Evolutionary conservation across 139 green algal species (phyloP), one percentile per base, ranked within the genome.

Genomic region (Eudorina sp.): DNA sequence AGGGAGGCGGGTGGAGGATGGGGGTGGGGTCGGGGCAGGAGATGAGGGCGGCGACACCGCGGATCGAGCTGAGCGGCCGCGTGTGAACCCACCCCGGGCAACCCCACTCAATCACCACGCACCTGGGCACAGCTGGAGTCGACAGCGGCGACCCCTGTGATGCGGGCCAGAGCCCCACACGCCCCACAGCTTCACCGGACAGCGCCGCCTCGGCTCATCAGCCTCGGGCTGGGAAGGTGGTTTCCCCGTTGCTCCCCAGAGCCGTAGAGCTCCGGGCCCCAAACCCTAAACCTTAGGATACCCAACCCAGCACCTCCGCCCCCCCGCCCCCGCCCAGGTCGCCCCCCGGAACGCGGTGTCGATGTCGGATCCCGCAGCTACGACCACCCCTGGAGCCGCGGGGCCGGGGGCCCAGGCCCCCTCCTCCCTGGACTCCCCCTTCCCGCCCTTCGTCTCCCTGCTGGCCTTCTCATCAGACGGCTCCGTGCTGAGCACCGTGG

Each of bases 401-500:
- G 16, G 64, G 13, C 51, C 55, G 29, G 55, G 19, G 11, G 55
- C 55, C 55, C 14, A 19, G 14, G 19, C 55, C 55, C 13, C 5
- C 19, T 66, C 55, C n/a, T 43, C 46, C 62, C 68, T 34, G 14
- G 40, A 27, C 25, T 4, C 41, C 16, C 45, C 46, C 8, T 5
- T 45, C 46, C 82, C 91, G 90, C 94, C 90, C 0, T 78, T 76
- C 16, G 92, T 96, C 14, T 70, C 80, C 0, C 85, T 92, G 53
- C 40, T 92, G 25, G 88, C 91, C 0, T 95, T 97, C 82, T 93
- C 60, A 53, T 46, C n/a, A 16, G 84, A 93, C 43, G 90, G 84
- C 8, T 53, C 46, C 73, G 41, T 53, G 36, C 79, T 96, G 55
- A 89, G 90, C 0, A 97, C 95, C 3, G 93, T 96, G 45, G 94